phyloP scores from a whole-genome alignment of 2,329 filamentous ascomycete species.

The Pseudovirgaria hyperparasitica region DNA sequence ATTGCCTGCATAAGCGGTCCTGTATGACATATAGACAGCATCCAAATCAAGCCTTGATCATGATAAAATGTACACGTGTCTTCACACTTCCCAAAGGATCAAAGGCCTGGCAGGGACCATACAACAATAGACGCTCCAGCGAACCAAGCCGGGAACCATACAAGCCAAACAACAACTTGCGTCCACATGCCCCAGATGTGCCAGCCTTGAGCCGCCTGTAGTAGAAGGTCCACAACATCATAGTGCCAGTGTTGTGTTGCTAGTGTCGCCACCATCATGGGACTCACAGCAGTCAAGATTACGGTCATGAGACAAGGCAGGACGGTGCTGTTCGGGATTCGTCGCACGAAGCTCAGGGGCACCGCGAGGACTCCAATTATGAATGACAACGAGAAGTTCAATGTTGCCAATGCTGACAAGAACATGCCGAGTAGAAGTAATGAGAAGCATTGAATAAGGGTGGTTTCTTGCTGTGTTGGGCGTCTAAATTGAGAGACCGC shows the following conservation, averaged over 20 bases:
- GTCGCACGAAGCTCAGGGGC: conserved; percentile 63
- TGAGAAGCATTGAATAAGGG: conserved; percentile 78
- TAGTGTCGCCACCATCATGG: conserved; percentile 17
- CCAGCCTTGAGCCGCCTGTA: conserved; percentile 74
- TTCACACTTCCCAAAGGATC: conserved; percentile 5
- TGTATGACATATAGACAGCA: too few relatives aligned
- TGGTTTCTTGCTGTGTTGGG: conserved; percentile 56
- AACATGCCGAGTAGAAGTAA: conserved; percentile 87
- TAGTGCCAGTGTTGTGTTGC: conserved; percentile 12
- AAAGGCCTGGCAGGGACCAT: conserved; percentile 12
- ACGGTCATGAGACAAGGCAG: conserved; percentile 8
- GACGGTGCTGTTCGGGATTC: conserved; percentile 6
- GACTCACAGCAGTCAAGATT: conserved; percentile 18
- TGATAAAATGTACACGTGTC: neutral
- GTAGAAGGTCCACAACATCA: conserved; percentile 45
- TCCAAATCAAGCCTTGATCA: neutral
- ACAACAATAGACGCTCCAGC: conserved; percentile 33
- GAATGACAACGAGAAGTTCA: conserved; percentile 89
- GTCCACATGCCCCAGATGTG: conserved; percentile 83
- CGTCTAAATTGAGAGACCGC: conserved; percentile 23
- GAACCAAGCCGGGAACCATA: conserved; percentile 92
- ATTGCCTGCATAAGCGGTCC: too few relatives aligned
- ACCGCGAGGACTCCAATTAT: conserved; percentile 66
- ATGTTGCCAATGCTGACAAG: conserved; percentile 79
- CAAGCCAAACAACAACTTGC: conserved; percentile 78